These are phyloP conservation scores for Vigna trinervia DNA, from an alignment of 306 rosid species.

Conservation along the genomic window DNA sequence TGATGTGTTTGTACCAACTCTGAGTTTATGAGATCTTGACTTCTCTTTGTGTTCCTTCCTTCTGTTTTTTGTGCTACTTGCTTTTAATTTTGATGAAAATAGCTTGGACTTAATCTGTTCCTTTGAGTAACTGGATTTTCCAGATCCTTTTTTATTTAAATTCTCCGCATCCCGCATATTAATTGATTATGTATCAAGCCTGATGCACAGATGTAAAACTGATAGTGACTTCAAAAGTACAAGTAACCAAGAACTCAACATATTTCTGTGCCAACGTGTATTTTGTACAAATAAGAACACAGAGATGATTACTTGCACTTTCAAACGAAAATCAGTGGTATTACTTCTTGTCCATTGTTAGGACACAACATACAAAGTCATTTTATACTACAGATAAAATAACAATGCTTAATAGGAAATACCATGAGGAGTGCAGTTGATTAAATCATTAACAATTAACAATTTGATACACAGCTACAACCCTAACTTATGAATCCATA, in stretches of 20 bases:
- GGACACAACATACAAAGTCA: background rate
- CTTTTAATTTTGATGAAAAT: conserved; percentile 47
- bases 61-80: conserved; percentile 47
- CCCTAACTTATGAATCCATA: background rate
- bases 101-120: conserved; percentile 50
- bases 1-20: conserved; percentile 49
- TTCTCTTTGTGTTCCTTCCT: conserved; percentile 51
- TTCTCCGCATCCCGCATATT: conserved; percentile 65
- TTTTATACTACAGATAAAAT: background rate
- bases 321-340: background rate
- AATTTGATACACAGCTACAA: background rate
- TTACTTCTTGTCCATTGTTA: background rate
- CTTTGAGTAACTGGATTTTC: conserved; percentile 49
- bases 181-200: conserved; percentile 45
- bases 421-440: background rate
- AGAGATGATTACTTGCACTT: background rate
- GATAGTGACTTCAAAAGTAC: conserved; percentile 30
- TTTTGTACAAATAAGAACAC: conserved; percentile 17
- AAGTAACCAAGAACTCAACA: background rate
- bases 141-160: conserved; percentile 50
- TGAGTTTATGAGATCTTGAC: conserved; percentile 44
- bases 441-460: conserved; percentile 8
- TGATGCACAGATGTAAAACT: conserved; percentile 41
- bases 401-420: background rate
- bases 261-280: conserved; percentile 21